These are phyloP conservation scores for Teunomyces tritomae DNA, from an alignment of 805 yeast genomes.

Conservation along the genomic window DNA sequence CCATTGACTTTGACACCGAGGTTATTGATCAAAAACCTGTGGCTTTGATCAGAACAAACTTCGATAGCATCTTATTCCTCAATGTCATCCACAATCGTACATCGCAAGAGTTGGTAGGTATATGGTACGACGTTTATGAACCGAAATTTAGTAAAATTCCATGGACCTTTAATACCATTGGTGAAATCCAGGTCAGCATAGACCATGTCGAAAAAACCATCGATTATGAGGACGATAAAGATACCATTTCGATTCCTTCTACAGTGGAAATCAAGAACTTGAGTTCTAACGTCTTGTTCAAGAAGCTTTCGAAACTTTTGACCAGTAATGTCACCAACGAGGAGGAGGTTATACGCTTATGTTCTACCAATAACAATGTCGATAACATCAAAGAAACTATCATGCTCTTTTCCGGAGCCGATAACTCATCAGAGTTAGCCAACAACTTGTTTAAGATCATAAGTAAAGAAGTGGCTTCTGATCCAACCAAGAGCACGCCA, in stretches of 20 bases:
- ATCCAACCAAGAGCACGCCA: slow-evolving; percentile 24
- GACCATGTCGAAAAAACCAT: slow-evolving; percentile 8
- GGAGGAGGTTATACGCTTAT: slow-evolving; percentile 20
- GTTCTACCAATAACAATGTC: slow-evolving; percentile 30
- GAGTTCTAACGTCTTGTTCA: slow-evolving; percentile 19
- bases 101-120: slow-evolving; percentile 32
- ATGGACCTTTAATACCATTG: slow-evolving; percentile 10
- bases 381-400: slow-evolving; percentile 29
- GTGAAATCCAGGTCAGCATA: slow-evolving; percentile 11
- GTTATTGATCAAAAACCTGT: slow-evolving; percentile 7
- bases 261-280: slow-evolving; percentile 22
- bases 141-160: slow-evolving; percentile 21
- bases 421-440: slow-evolving; percentile 27
- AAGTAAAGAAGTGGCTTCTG: slow-evolving; percentile 24
- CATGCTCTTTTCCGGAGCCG: slow-evolving; percentile 31
- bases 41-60: slow-evolving; percentile 15
- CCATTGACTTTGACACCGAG: slow-evolving; percentile 9
- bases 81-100: slow-evolving; percentile 30
- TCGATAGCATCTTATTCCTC: slow-evolving; percentile 14
- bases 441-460: slow-evolving; percentile 26
- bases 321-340: slow-evolving; percentile 6
- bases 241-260: slow-evolving; percentile 17
- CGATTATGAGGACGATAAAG: slow-evolving; percentile 10
- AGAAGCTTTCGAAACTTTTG: slow-evolving; percentile 15
- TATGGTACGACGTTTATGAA: slow-evolving; percentile 35